Conservation (phyloP, 176 grass and related monocot genomes). For the Panicum miliaceum region DNA sequence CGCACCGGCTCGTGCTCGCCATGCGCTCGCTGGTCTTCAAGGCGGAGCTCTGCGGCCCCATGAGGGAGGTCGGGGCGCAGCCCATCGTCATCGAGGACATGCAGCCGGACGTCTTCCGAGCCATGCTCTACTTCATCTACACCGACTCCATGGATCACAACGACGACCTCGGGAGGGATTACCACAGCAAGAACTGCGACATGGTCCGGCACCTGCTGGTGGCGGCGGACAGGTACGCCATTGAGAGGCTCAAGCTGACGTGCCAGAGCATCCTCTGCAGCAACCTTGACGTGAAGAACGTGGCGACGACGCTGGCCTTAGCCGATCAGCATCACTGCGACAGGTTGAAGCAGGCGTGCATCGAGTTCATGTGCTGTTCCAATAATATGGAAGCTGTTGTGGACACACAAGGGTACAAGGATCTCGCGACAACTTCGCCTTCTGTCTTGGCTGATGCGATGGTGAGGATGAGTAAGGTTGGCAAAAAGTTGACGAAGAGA, state of each 20-base stretch:
- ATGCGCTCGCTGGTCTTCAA: conserved; percentile 15
- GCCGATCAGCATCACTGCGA: conserved; percentile 6
- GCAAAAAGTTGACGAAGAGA: not conserved
- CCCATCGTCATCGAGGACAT: not conserved
- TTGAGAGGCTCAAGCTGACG: not conserved
- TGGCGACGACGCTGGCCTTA: not conserved
- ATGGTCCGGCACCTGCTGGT: not conserved
- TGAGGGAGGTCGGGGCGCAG: not conserved
- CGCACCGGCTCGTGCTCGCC: conserved; percentile 1
- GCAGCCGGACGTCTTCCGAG: not conserved
- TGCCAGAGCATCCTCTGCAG: conserved; percentile 21
- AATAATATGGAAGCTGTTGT: not conserved
- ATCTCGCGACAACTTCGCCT: not conserved
- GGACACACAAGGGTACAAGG: not conserved
- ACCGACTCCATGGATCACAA: not conserved
- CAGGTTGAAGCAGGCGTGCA: not conserved
- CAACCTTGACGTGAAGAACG: not conserved
- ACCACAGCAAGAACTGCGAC: not conserved
- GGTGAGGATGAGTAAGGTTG: not conserved
- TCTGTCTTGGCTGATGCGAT: not conserved
- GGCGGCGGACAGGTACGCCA: not conserved
- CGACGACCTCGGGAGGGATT: not conserved
- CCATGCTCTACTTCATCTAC: conserved; percentile 9
- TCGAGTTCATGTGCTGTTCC: not conserved
- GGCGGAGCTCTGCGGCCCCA: conserved; percentile 1